Evolutionary conservation across 2,329 filamentous ascomycete genomes (phyloP).

Genomic region (Paracoccidioides lutzii): DNA sequence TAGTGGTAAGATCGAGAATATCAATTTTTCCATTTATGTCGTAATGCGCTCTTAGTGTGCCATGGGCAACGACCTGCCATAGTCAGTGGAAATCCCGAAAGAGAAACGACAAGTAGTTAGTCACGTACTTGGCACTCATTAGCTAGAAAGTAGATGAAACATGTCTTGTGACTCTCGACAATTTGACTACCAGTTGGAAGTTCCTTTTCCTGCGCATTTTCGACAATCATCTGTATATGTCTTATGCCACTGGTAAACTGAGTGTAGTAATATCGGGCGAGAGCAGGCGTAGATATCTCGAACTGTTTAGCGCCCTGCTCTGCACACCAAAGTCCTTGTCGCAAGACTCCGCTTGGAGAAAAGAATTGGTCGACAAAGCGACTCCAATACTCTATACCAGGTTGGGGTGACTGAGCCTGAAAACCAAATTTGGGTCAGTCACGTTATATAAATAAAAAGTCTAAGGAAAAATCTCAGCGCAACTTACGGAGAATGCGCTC

Average conservation of each 20-base stretch:
- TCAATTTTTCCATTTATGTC: slow-evolving; percentile 70
- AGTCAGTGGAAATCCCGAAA: background rate
- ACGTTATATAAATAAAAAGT: background rate
- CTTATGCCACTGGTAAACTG: slow-evolving; percentile 79
- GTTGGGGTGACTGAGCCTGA: slow-evolving; percentile 42
- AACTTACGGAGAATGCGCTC: slow-evolving; percentile 45
- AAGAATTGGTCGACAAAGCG: slow-evolving; percentile 72
- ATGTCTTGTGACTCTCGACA: slow-evolving; percentile 64
- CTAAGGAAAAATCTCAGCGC: background rate
- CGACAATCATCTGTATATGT: slow-evolving; percentile 74
- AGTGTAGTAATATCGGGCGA: slow-evolving; percentile 80
- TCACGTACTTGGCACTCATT: slow-evolving; percentile 63
- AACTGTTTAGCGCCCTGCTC: slow-evolving; percentile 62
- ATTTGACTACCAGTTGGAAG: slow-evolving; percentile 54
- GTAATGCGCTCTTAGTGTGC: slow-evolving; percentile 65
- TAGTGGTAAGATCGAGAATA: slow-evolving; percentile 67
- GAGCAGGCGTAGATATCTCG: slow-evolving; percentile 67
- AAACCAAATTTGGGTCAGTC: background rate
- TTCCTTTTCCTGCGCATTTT: slow-evolving; percentile 47
- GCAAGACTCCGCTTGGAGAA: slow-evolving; percentile 60
- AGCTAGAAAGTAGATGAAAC: slow-evolving; percentile 79
- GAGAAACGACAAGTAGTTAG: background rate
- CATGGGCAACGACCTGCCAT: slow-evolving; percentile 60
- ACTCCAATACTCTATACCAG: slow-evolving; percentile 65
- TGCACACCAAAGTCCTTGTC: slow-evolving; percentile 49